A percentile compares a stretch with the other conserved stretches of the same genome.
Evolutionary conservation across 2,329 filamentous ascomycete species (phyloP).

Genomic region (Penicillium nordicum): DNA sequence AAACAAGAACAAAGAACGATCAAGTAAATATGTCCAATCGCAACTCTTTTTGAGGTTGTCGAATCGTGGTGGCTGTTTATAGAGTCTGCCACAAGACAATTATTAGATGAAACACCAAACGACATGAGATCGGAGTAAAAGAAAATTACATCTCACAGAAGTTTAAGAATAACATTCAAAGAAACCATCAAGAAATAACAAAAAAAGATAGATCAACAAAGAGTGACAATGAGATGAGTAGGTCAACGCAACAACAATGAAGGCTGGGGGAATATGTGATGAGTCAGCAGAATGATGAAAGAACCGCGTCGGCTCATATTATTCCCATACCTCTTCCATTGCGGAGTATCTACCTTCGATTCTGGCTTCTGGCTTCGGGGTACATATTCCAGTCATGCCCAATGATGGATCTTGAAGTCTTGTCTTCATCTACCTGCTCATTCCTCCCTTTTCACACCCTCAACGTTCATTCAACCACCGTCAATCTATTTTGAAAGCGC

Average conservation of each 20-base stretch:
- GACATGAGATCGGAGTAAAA: background rate
- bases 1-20: background rate
- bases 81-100: background rate
- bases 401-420: slow-evolving; percentile 16
- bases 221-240: background rate
- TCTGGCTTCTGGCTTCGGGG: background rate
- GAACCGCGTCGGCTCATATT: slow-evolving; percentile 3
- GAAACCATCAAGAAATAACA: too few relatives aligned
- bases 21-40: background rate
- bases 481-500: slow-evolving; percentile 5
- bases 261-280: background rate
- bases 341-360: background rate
- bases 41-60: background rate
- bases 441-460: background rate
- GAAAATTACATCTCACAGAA: background rate
- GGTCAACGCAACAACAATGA: background rate
- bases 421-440: background rate
- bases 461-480: background rate
- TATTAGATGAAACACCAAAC: background rate
- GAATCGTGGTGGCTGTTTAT: background rate
- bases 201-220: background rate
- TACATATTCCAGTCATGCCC: slow-evolving; percentile 4
- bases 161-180: background rate
- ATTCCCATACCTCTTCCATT: slow-evolving; percentile 5
- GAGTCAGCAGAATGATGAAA: slow-evolving; percentile 10